Evolutionary conservation across 1,284 basidiomycete species (phyloP).

Genomic region (Ganoderma multipileum): DNA sequence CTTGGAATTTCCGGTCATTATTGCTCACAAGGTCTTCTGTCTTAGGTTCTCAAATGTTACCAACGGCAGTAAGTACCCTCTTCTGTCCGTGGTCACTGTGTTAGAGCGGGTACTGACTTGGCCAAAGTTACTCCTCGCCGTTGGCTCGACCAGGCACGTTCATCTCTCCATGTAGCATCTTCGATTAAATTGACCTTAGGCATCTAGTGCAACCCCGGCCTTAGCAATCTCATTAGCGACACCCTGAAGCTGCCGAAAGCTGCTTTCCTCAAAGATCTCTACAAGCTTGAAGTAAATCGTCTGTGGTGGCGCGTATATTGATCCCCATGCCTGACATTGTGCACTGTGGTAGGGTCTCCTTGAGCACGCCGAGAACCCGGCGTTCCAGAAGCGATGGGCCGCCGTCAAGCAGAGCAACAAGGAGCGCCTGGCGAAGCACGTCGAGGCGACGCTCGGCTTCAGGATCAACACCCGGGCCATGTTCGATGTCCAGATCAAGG

Average conservation of each 20-base stretch:
- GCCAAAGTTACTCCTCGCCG: constrained; percentile 77
- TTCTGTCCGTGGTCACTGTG: background rate
- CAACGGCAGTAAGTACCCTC: constrained; percentile 76
- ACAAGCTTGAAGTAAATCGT: constrained; percentile 57
- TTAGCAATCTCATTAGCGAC: constrained; percentile 84
- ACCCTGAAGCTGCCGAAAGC: constrained; percentile 78
- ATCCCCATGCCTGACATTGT: background rate
- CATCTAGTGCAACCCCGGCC: constrained; percentile 81
- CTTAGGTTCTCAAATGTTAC: constrained; percentile 82
- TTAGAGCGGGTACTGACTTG: background rate
- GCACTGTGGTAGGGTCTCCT: constrained; percentile 55
- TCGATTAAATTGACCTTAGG: too few relatives aligned
- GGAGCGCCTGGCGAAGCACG: constrained; percentile 80
- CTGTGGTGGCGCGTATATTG: too few relatives aligned
- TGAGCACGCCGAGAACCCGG: constrained; percentile 70
- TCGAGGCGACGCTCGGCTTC: constrained; percentile 78
- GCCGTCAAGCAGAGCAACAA: constrained; percentile 89
- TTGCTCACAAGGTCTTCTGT: background rate
- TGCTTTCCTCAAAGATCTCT: constrained; percentile 83
- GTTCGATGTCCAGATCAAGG: constrained; percentile 94
- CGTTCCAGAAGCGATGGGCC: constrained; percentile 82
- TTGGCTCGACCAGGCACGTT: constrained; percentile 81
- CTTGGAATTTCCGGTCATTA: background rate
- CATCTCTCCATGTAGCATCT: constrained; percentile 3
- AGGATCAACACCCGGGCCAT: constrained; percentile 81